A percentile compares a stretch with the other conserved stretches of the same genome.
These are phyloP conservation scores for Chalaropsis thielavioides DNA, from an alignment of 2,329 filamentous ascomycete genomes.

Conservation along the genomic window DNA sequence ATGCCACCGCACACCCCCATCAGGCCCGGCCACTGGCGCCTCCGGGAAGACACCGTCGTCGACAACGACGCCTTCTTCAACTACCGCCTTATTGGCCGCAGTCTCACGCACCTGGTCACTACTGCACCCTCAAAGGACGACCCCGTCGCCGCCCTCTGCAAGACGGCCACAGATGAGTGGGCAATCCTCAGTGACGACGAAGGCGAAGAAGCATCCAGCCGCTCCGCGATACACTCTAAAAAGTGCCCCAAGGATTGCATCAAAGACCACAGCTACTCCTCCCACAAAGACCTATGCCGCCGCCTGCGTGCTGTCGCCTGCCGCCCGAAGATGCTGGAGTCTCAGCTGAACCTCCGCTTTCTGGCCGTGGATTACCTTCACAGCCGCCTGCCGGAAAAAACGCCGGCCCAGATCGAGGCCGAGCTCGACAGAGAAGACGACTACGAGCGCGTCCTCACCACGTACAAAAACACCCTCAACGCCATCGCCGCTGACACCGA, in stretches of 20 bases:
- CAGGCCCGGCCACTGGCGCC: not conserved
- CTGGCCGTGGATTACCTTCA: not conserved
- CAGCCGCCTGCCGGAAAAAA: not conserved
- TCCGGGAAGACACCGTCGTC: not conserved
- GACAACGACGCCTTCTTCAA: not conserved
- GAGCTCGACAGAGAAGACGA: not conserved
- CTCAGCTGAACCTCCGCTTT: not conserved
- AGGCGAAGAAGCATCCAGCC: not conserved
- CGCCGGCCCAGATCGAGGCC: not conserved
- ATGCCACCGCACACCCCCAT: not conserved
- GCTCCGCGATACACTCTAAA: not conserved
- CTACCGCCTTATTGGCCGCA: not conserved
- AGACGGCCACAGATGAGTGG: not conserved
- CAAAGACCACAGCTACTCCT: not conserved
- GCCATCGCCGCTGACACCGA: not conserved
- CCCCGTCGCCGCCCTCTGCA: not conserved
- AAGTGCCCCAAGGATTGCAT: not conserved
- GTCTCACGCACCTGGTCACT: not conserved
- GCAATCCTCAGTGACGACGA: slow-evolving; percentile 3
- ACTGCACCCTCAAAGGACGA: not conserved
- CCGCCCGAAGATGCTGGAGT: not conserved
- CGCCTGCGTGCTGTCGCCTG: not conserved
- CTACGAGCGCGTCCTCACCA: not conserved
- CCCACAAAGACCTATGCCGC: not conserved
- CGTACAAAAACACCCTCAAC: not conserved